Evolutionary conservation across 169 alveolate species (phyloP).

Genomic region (Toxoplasma gondii): DNA sequence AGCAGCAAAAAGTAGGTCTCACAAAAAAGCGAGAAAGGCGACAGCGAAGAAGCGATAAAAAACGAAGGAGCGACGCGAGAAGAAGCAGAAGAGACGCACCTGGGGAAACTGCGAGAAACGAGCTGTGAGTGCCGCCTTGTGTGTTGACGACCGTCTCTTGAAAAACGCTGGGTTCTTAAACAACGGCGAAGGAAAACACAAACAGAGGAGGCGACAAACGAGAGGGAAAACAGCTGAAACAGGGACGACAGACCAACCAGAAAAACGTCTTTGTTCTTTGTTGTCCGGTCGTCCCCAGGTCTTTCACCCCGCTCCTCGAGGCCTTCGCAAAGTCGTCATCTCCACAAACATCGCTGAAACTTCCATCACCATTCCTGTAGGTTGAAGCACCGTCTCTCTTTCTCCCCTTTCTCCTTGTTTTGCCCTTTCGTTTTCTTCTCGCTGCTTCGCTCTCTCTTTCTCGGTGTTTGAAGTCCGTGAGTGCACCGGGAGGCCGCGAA

Average conservation of each 20-base stretch:
- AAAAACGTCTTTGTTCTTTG: neutral
- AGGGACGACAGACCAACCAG: neutral
- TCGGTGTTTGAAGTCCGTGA: neutral
- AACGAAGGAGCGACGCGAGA: neutral
- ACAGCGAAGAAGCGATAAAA: neutral
- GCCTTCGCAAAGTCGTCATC: slow-evolving; percentile 93
- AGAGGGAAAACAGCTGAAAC: neutral
- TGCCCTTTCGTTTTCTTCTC: neutral
- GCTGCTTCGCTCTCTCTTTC: neutral
- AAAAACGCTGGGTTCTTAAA: too few relatives aligned
- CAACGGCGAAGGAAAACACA: too few relatives aligned
- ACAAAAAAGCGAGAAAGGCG: neutral
- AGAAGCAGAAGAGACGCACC: neutral
- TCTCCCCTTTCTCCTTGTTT: neutral
- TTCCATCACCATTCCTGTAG: slow-evolving; percentile 98
- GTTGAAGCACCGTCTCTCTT: neutral
- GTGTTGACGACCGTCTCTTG: too few relatives aligned
- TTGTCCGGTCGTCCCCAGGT: neutral
- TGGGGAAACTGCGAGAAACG: too few relatives aligned
- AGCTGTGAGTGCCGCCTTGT: too few relatives aligned
- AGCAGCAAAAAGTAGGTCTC: slow-evolving; percentile 90
- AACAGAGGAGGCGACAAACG: neutral
- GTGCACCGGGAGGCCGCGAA: too few relatives aligned
- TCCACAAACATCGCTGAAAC: slow-evolving; percentile 99
- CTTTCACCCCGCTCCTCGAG: neutral